phyloP scores from a whole-genome alignment of 2,329 filamentous ascomycete genomes.

The Xylariales sp. region DNA sequence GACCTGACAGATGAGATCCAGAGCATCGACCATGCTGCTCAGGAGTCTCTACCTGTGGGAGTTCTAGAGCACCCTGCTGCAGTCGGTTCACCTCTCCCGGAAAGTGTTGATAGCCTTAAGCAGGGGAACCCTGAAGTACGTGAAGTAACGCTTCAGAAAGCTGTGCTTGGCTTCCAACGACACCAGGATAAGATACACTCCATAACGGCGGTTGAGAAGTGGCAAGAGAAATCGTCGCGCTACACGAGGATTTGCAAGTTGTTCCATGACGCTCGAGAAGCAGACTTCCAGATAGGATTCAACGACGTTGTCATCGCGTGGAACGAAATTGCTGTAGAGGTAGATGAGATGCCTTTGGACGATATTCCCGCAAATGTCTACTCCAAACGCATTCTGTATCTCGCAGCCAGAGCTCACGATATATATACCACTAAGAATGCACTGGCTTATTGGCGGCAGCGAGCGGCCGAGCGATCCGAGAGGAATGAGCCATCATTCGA shows the following conservation, averaged over 20 bases:
- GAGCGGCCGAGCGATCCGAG: constrained; percentile 11
- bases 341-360: constrained; percentile 13
- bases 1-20: background rate
- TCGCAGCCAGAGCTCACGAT: constrained; percentile 21
- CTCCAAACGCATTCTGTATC: constrained; percentile 23
- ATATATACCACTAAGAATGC: constrained; percentile 19
- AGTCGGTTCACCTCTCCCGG: background rate
- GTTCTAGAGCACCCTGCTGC: background rate
- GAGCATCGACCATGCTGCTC: background rate
- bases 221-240: constrained; percentile 20
- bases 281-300: constrained; percentile 16
- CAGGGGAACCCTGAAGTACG: background rate
- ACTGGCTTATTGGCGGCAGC: constrained; percentile 19
- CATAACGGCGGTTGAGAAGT: constrained; percentile 17
- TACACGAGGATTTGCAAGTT: constrained; percentile 15
- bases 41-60: no score
- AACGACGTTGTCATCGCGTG: constrained; percentile 18
- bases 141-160: constrained; percentile 12
- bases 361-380: constrained; percentile 19
- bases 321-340: constrained; percentile 18
- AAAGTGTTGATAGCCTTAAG: background rate
- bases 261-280: constrained; percentile 17
- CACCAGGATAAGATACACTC: constrained; percentile 18
- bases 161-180: constrained; percentile 16
- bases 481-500: constrained; percentile 7